These are phyloP conservation scores for Trifolium fragiferum DNA, from an alignment of 306 rosid species.

Conservation along the genomic window DNA sequence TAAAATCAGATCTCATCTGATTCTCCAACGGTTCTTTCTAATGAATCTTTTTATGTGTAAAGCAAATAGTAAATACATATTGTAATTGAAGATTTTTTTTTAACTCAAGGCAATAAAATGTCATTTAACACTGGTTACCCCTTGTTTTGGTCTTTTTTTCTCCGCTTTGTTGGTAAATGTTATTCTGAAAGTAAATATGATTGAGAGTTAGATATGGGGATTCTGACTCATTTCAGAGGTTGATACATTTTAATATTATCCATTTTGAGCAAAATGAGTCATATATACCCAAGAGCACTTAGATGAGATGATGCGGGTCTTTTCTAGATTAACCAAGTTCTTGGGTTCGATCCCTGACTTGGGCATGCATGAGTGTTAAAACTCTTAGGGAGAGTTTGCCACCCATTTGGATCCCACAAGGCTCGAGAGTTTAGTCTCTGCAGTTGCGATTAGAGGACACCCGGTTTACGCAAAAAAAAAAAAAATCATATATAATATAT, in stretches of 20 bases:
- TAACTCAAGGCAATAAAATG: neutral
- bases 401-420: too few relatives aligned
- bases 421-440: too few relatives aligned
- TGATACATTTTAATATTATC: neutral
- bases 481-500: neutral
- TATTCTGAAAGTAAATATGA: neutral
- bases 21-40: neutral
- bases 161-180: neutral
- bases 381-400: too few relatives aligned
- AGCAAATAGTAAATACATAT: neutral
- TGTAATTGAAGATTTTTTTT: neutral
- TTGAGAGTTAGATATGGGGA: constrained; percentile 14
- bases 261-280: neutral
- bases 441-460: too few relatives aligned
- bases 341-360: too few relatives aligned
- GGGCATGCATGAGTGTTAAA: too few relatives aligned
- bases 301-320: too few relatives aligned
- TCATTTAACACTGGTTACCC: neutral
- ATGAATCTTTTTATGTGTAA: neutral
- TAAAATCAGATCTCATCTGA: neutral
- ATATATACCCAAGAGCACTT: too few relatives aligned
- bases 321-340: too few relatives aligned
- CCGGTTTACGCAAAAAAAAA: too few relatives aligned
- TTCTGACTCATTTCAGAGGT: constrained; percentile 11
- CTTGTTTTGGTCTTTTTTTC: constrained; percentile 15